A percentile compares a stretch with the other conserved stretches of the same genome.
phyloP scores from a whole-genome alignment of 805 yeast species.

The Saccharomycopsis sp. region DNA sequence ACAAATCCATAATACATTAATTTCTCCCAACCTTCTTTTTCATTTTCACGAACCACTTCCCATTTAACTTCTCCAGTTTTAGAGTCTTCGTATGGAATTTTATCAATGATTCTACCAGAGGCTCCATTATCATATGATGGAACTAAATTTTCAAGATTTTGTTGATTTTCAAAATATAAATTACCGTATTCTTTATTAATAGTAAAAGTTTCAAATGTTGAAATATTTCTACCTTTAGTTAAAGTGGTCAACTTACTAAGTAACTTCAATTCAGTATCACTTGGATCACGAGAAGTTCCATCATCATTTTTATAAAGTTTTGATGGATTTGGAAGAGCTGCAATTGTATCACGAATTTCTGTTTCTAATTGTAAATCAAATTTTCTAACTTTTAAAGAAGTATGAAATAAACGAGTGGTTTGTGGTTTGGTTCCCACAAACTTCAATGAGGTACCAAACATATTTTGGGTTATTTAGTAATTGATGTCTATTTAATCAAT shows the following conservation, averaged over 20 bases:
- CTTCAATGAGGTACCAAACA: too few relatives aligned
- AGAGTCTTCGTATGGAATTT: slow-evolving; percentile 74
- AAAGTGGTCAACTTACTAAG: slow-evolving; percentile 62
- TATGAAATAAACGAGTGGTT: too few relatives aligned
- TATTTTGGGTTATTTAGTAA: too few relatives aligned
- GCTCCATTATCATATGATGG: slow-evolving; percentile 34
- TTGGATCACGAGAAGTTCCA: slow-evolving; percentile 61
- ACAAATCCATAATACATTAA: slow-evolving; percentile 62
- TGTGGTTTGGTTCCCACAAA: too few relatives aligned
- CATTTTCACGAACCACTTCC: slow-evolving; percentile 65
- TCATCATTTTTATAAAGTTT: slow-evolving; percentile 65
- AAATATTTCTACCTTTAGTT: slow-evolving; percentile 45
- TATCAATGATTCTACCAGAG: slow-evolving; percentile 62
- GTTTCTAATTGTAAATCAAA: slow-evolving; percentile 42
- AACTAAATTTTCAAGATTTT: slow-evolving; percentile 47
- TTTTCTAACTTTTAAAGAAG: slow-evolving; percentile 1
- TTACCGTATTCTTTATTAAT: slow-evolving; percentile 44
- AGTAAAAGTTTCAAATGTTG: slow-evolving; percentile 33
- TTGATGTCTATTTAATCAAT: too few relatives aligned
- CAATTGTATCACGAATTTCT: slow-evolving; percentile 52
- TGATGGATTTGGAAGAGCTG: slow-evolving; percentile 52
- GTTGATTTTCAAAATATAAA: slow-evolving; percentile 50
- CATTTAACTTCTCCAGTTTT: slow-evolving; percentile 70
- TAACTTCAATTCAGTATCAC: slow-evolving; percentile 59
- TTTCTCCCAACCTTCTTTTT: slow-evolving; percentile 80